A percentile compares a stretch with the other conserved stretches of the same genome.
phyloP scores from a whole-genome alignment of 2,329 filamentous ascomycete genomes.

The Ophiostoma novo-ulmi region DNA sequence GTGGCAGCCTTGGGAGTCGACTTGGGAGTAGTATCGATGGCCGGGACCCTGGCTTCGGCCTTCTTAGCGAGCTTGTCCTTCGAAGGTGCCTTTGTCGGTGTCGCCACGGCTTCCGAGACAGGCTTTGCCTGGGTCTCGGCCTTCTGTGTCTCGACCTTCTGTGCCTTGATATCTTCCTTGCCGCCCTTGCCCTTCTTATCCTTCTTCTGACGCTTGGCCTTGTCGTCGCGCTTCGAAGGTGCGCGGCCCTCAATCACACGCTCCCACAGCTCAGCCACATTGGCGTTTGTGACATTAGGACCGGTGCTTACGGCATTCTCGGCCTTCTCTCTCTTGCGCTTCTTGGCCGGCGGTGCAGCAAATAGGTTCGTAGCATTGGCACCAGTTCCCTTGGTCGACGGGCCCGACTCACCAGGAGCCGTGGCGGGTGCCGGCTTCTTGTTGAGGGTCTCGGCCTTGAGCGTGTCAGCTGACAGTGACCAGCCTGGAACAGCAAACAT shows the following conservation, averaged over 20 bases:
- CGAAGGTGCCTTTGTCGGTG: slow-evolving; percentile 23
- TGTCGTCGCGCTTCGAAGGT: slow-evolving; percentile 25
- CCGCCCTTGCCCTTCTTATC: slow-evolving; percentile 28
- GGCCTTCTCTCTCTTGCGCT: slow-evolving; percentile 47
- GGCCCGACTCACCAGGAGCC: slow-evolving; percentile 28
- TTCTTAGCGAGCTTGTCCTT: slow-evolving; percentile 27
- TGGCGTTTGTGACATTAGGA: slow-evolving; percentile 55
- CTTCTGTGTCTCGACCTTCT: background rate
- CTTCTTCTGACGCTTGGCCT: slow-evolving; percentile 28
- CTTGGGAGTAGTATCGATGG: background rate
- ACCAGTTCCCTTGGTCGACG: slow-evolving; percentile 37
- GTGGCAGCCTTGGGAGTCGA: background rate
- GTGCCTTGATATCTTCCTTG: background rate
- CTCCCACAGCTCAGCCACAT: slow-evolving; percentile 74
- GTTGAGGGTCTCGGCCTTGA: slow-evolving; percentile 61
- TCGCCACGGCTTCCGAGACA: background rate
- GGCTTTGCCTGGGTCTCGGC: slow-evolving; percentile 8
- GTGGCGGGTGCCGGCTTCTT: slow-evolving; percentile 28
- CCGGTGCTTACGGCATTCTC: background rate
- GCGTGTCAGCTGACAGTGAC: slow-evolving; percentile 67
- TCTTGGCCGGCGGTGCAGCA: slow-evolving; percentile 39
- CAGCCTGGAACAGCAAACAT: slow-evolving; percentile 96
- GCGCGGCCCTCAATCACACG: slow-evolving; percentile 68
- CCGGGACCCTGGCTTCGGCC: background rate
- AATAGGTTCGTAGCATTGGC: slow-evolving; percentile 22